A percentile compares a stretch with the other conserved stretches of the same genome.
These are phyloP conservation scores for Clonostachys chloroleuca DNA, from an alignment of 2,329 filamentous ascomycete species.

Conservation along the genomic window DNA sequence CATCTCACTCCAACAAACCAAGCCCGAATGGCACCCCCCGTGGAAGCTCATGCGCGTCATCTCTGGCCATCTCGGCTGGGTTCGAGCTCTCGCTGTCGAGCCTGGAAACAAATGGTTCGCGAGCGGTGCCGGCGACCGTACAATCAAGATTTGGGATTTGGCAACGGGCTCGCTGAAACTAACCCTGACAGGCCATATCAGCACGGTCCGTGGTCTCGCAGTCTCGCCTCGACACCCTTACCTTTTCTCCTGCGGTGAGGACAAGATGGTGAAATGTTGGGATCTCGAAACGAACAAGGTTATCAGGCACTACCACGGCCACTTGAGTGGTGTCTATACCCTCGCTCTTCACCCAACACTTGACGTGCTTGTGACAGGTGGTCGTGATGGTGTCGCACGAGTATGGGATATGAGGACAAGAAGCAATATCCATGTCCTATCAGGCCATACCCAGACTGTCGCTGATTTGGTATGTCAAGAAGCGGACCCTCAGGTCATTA, in stretches of 20 bases:
- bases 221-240: constrained; percentile 94
- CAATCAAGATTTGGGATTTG: constrained; percentile 98
- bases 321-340: constrained; percentile 93
- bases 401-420: constrained; percentile 99
- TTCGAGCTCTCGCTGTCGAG: constrained; percentile 83
- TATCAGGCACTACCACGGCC: constrained; percentile 95
- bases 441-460: constrained; percentile 87
- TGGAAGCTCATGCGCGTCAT: constrained; percentile 99
- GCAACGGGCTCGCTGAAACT: constrained; percentile 80
- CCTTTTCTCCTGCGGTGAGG: constrained; percentile 94
- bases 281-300: constrained; percentile 99
- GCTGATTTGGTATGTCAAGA: constrained; percentile 90
- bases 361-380: constrained; percentile 91
- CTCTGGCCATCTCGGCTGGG: constrained; percentile 94
- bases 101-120: constrained; percentile 98
- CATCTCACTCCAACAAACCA: constrained; percentile 37
- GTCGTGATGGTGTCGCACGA: constrained; percentile 86
- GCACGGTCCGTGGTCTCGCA: constrained; percentile 85
- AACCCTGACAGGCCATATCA: constrained; percentile 91
- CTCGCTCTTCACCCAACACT: constrained; percentile 89
- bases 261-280: constrained; percentile 99
- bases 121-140: constrained; percentile 89
- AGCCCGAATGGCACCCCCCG: constrained; percentile 93
- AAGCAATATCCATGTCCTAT: constrained; percentile 90
- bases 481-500: constrained; percentile 93